A percentile compares a stretch with the other conserved stretches of the same genome.
phyloP scores from a whole-genome alignment of 495 filamentous ascomycete species.

The Lindgomyces ingoldianus region DNA sequence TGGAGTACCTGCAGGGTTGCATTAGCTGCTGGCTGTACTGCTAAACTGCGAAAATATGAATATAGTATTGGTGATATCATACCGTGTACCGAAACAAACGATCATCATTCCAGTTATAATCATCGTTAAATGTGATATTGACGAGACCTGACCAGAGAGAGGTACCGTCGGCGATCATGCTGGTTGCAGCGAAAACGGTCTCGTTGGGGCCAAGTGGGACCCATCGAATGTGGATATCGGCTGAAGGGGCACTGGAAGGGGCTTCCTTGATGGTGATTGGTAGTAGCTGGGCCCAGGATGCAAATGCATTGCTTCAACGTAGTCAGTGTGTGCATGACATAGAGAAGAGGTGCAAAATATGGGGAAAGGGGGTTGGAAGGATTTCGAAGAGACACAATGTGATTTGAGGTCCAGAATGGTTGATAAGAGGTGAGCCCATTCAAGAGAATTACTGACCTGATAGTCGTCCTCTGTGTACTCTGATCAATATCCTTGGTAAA shows the following conservation, averaged over 20 bases:
- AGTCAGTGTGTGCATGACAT: slow-evolving; percentile 1
- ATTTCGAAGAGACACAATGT: background rate
- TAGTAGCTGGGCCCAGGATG: slow-evolving; percentile 18
- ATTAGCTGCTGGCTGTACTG: background rate
- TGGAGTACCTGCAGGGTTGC: slow-evolving; percentile 23
- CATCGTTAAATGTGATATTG: slow-evolving; percentile 35
- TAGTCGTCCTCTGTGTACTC: slow-evolving; percentile 13
- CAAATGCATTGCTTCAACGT: slow-evolving; percentile 15
- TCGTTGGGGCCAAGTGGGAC: slow-evolving; percentile 14
- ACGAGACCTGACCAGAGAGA: slow-evolving; percentile 20
- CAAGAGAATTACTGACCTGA: slow-evolving; percentile 14
- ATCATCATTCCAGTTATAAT: slow-evolving; percentile 33
- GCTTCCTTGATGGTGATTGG: slow-evolving; percentile 16
- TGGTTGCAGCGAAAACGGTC: slow-evolving; percentile 22
- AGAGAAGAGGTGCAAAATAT: background rate
- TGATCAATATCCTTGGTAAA: slow-evolving; percentile 17
- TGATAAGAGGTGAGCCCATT: background rate
- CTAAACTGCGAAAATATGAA: background rate
- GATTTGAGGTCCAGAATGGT: background rate
- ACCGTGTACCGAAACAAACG: slow-evolving; percentile 13
- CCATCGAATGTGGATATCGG: slow-evolving; percentile 31
- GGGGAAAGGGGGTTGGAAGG: background rate
- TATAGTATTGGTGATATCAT: background rate
- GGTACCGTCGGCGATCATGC: slow-evolving; percentile 16
- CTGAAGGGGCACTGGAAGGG: background rate